phyloP scores from a whole-genome alignment of 2,329 filamentous ascomycete genomes.

The Apiospora phragmitis region DNA sequence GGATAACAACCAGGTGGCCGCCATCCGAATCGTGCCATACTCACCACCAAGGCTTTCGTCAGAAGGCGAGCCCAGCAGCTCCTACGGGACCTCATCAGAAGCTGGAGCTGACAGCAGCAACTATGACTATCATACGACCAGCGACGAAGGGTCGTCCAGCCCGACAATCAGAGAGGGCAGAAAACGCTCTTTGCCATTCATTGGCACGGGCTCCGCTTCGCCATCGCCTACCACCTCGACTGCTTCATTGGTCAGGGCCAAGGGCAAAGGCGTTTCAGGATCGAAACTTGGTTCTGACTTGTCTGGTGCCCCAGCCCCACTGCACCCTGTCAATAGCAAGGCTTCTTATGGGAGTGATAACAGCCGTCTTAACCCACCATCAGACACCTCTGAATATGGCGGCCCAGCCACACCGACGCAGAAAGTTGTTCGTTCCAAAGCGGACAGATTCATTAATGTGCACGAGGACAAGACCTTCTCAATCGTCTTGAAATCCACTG shows the following conservation, averaged over 20 bases:
- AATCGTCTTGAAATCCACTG: constrained; percentile 38
- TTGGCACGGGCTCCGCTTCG: constrained; percentile 31
- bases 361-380: constrained; percentile 37
- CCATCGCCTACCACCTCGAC: constrained; percentile 31
- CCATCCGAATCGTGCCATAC: constrained; percentile 51
- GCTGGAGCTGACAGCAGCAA: constrained; percentile 19
- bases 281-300: constrained; percentile 40
- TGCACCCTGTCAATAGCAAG: constrained; percentile 37
- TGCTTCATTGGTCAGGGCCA: constrained; percentile 37
- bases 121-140: constrained; percentile 14
- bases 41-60: constrained; percentile 41
- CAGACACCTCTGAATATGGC: constrained; percentile 24
- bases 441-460: constrained; percentile 49
- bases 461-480: constrained; percentile 62
- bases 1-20: constrained; percentile 41
- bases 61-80: constrained; percentile 26
- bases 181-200: neutral
- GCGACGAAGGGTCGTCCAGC: constrained; percentile 20
- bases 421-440: constrained; percentile 35
- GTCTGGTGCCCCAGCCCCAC: constrained; percentile 34
- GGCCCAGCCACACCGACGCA: constrained; percentile 22
- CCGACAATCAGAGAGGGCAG: constrained; percentile 23
- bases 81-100: constrained; percentile 21
- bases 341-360: constrained; percentile 40
- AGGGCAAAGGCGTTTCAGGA: constrained; percentile 46